Percentiles rank a stretch among this genome's conserved stretches.
Evolutionary conservation across 2,329 filamentous ascomycete genomes (phyloP).

Genomic region (Fusarium solani-melongenae): DNA sequence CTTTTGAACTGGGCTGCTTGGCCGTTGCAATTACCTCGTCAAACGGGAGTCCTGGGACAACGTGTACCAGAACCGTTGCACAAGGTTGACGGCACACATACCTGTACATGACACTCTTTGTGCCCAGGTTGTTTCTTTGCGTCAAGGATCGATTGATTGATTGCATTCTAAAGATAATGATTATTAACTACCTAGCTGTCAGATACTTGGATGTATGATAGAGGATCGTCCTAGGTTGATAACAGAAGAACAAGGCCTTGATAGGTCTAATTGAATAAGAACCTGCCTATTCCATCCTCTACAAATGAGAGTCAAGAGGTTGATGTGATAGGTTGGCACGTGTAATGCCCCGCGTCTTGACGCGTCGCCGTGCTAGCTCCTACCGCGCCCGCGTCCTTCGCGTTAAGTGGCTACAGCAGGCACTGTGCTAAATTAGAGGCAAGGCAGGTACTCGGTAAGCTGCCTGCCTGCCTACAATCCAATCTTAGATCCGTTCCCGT

Average conservation of each 20-base stretch:
- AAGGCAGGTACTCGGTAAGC: constrained; percentile 14
- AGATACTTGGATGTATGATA: constrained; percentile 16
- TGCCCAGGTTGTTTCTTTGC: constrained; percentile 1
- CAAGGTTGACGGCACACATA: not conserved
- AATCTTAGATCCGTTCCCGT: constrained; percentile 31
- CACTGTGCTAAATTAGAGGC: not conserved
- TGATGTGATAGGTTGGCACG: not conserved
- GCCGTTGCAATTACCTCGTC: not conserved
- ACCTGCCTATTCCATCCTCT: not conserved
- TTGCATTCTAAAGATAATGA: constrained; percentile 9
- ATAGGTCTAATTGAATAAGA: not conserved
- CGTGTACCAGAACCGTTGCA: not conserved
- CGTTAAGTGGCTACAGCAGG: constrained; percentile 30
- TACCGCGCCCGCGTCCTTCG: constrained; percentile 1
- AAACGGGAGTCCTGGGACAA: not conserved
- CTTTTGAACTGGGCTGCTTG: constrained; percentile 7
- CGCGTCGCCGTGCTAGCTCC: constrained; percentile 13
- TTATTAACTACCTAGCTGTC: not conserved
- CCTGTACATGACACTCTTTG: constrained; percentile 1
- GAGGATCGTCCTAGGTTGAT: not conserved
- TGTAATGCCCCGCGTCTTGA: constrained; percentile 7
- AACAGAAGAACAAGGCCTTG: not conserved
- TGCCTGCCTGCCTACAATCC: constrained; percentile 14
- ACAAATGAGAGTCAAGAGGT: not conserved
- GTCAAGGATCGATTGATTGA: not conserved